Evolutionary conservation across 2,329 filamentous ascomycete species (phyloP).

Genomic region (Fusarium sp.): DNA sequence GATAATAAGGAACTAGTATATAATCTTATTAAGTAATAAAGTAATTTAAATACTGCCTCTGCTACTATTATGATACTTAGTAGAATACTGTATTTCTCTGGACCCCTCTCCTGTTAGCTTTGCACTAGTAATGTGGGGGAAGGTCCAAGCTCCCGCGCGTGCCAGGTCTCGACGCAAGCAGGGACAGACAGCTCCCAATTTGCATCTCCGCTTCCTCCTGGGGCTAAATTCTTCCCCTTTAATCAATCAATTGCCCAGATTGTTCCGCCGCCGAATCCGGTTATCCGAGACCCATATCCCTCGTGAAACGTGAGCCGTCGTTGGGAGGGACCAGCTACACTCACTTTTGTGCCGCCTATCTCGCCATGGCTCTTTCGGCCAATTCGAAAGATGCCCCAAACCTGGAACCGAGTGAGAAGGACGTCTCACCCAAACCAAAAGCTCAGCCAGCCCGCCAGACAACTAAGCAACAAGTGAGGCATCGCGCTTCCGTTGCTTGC

Average conservation of each 20-base stretch:
- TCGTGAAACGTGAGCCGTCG: not conserved
- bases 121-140: constrained; percentile 28
- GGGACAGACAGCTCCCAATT: constrained; percentile 7
- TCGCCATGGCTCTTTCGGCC: constrained; percentile 32
- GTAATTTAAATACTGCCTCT: no score
- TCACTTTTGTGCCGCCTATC: not conserved
- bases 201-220: constrained; percentile 30
- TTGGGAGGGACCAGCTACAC: not conserved
- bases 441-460: constrained; percentile 40
- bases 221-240: constrained; percentile 23
- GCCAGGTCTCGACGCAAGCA: not conserved
- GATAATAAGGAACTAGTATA: no score
- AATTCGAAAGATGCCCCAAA: constrained; percentile 28
- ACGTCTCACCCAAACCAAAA: constrained; percentile 50
- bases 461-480: constrained; percentile 54
- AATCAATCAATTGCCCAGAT: constrained; percentile 8
- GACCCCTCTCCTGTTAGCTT: constrained; percentile 3
- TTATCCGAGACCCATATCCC: not conserved
- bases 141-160: constrained; percentile 28
- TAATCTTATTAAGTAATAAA: no score
- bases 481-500: constrained; percentile 66
- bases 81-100: not conserved
- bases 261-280: not conserved
- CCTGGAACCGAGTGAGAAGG: constrained; percentile 49
- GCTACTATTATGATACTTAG: no score